Percentiles rank a stretch among this genome's conserved stretches.
phyloP scores from a whole-genome alignment of 2,329 filamentous ascomycete species.

The Ascocoryne sarcoides region DNA sequence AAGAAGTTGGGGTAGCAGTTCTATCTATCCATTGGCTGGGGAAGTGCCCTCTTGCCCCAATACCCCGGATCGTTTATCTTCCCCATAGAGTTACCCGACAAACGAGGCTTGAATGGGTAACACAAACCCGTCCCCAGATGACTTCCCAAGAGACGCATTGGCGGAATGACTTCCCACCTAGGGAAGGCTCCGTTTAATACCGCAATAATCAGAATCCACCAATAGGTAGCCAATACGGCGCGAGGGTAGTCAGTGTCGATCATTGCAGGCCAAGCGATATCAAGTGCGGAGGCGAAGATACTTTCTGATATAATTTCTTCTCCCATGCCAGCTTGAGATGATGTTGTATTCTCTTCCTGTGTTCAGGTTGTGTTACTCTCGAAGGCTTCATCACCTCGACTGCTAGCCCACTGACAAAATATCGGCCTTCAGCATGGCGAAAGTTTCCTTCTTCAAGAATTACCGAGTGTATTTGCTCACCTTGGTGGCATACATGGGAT shows the following conservation, averaged over 20 bases:
- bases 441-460: slow-evolving; percentile 8
- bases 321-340: too few relatives aligned
- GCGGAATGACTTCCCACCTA: neutral
- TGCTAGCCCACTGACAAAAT: too few relatives aligned
- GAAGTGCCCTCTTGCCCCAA: too few relatives aligned
- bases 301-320: too few relatives aligned
- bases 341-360: neutral
- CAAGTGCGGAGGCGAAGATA: neutral
- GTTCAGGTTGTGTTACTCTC: neutral
- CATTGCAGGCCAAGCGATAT: neutral
- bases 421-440: slow-evolving; percentile 10
- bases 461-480: slow-evolving; percentile 17
- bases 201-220: too few relatives aligned
- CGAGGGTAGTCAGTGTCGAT: neutral
- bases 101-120: too few relatives aligned
- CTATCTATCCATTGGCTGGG: too few relatives aligned
- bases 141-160: neutral
- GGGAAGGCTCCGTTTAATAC: neutral
- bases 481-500: slow-evolving; percentile 18
- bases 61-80: too few relatives aligned
- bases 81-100: too few relatives aligned
- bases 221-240: too few relatives aligned
- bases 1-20: too few relatives aligned
- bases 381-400: too few relatives aligned
- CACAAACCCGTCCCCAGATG: neutral